Evolutionary conservation across 768 basidiomycete genomes (phyloP), one percentile per base, ranked within the genome.

Genomic region (Suillus brevipes): DNA sequence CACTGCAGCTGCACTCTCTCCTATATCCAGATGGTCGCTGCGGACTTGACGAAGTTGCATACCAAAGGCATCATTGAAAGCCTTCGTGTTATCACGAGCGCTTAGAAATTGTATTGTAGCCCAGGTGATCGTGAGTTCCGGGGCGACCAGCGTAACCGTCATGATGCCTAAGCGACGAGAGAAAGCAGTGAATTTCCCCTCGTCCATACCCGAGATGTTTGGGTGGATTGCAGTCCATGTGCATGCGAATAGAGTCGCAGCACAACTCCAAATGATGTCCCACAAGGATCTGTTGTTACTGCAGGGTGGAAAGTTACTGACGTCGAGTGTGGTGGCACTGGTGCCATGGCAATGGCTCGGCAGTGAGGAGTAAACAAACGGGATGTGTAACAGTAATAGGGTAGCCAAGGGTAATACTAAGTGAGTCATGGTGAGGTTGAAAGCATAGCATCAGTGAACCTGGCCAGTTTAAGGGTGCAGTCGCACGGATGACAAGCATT

Each of bases 191-290:
- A 45, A 62, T 31, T 13, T 28, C 20, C 61, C 50, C 16, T 69
- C 69, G 13, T 72, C 57, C 5, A 66, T 65, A 40, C 31, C 49
- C 3, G 77, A 73, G 23, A 78, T 68, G 64, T 78, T 75, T 20
- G 72, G 74, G 25, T 78, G 77, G 12, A 75, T 60, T 9, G 70
- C 65, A 14, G 68, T 69, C 77, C 76, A 78, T 18, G 70, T 71
- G 61, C 77, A 78, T 13, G 68, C 62, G 23, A 78, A 70, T 1
- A 77, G 64, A 5, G 76, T 73, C 13, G 68, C 63, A n/a, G 74
- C 23, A 31, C 74, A 77, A 55, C 70, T 70, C 68, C 68, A 70
- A 14, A 75, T 63, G 50, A 78, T 75, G 53, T 66, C 60, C 65
- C 64, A 70, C 67, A 76, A 81, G 80, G 64, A 80, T 80, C 50